Percentiles rank a stretch among this genome's conserved stretches.
phyloP scores from a whole-genome alignment of 768 basidiomycete species.

The Austroboletus festivus region DNA sequence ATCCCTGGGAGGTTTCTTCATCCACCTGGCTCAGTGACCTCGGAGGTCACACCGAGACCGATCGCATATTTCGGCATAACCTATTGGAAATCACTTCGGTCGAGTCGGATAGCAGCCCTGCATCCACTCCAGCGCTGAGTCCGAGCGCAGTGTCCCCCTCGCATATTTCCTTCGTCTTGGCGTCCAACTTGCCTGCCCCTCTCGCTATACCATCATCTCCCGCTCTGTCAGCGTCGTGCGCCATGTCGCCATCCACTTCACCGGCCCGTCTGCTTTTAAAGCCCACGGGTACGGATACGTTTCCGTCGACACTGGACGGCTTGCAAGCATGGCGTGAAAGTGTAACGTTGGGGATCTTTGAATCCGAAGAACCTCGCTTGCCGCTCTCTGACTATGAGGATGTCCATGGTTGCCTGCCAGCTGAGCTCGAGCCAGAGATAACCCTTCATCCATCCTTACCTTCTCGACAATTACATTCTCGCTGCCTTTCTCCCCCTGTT shows the following conservation, averaged over 20 bases:
- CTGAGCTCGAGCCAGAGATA: constrained; percentile 10
- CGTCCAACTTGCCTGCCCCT: constrained; percentile 12
- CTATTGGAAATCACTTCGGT: constrained; percentile 10
- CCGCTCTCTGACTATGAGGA: constrained; percentile 17
- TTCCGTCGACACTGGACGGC: constrained; percentile 29
- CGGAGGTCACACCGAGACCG: constrained; percentile 31
- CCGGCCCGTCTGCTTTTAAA: constrained; percentile 19
- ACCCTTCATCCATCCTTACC: constrained; percentile 3
- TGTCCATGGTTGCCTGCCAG: constrained; percentile 1
- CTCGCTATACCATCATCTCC: constrained; percentile 17
- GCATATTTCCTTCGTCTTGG: constrained; percentile 14
- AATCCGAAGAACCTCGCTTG: constrained; percentile 13
- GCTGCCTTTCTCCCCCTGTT: constrained; percentile 1
- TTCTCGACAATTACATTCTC: constrained; percentile 7
- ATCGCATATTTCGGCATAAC: constrained; percentile 29
- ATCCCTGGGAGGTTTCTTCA: constrained; percentile 18
- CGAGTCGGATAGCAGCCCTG: constrained; percentile 20
- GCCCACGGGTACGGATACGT: constrained; percentile 31
- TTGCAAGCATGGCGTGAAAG: constrained; percentile 30
- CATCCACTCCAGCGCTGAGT: constrained; percentile 25
- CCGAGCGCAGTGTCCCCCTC: constrained; percentile 22
- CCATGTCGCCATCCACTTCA: constrained; percentile 14
- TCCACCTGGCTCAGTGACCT: constrained; percentile 34
- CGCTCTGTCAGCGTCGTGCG: constrained; percentile 7
- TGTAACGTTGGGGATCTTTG: constrained; percentile 16